Base-by-base conservation (phyloP, 345 rosid genomes). In the Eucalyptus brandiana region DNA sequence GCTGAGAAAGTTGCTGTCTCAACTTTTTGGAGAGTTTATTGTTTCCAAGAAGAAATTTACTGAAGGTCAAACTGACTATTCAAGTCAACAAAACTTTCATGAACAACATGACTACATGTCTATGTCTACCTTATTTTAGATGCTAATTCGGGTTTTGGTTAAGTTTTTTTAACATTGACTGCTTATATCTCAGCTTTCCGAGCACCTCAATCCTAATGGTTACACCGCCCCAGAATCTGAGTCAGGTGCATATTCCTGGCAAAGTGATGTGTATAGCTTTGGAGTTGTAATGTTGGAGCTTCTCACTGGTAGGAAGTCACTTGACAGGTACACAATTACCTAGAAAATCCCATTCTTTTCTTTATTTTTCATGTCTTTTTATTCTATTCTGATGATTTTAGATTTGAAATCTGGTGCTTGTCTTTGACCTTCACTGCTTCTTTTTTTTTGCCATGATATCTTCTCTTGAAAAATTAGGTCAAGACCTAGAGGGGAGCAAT, bases 221-320 rank as follows among this genome's bases (percentile, higher is more conserved):
- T 96, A 96, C 89, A 93, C 91, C 6, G 97, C 99, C 86, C 97
- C 97, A 12, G 99, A 98, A 91, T 91, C 93, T 9, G 98, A 96
- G 90, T 95, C 91, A 9, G 98, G 99, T 92, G 93, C 92, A 87
- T 96, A 95, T 86, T 94, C 98, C 86, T 95, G 96, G 93, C 97
- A 96, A 88, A 98, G 99, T 87, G 99, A 98, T 89, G 94, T 98
- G 53, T 97, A 94, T 90, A 98, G 99, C 93, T 96, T 98, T 50
- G 99, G 99, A 14, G 97, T 98, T 83, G 96, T 98, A 89, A 96
- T 98, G 98, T 94, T 98, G 87, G 99, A 98, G 91, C 96, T 98
- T 80, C 99, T 98, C 85, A 95, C 99, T 0, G 98, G 99, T 47
- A 93, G 97, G 86, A 95, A 93, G 91, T 90, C 99, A 56, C 93